Base-by-base conservation (phyloP, 2,329 filamentous ascomycete genomes). In the Cladosporium sp. region DNA sequence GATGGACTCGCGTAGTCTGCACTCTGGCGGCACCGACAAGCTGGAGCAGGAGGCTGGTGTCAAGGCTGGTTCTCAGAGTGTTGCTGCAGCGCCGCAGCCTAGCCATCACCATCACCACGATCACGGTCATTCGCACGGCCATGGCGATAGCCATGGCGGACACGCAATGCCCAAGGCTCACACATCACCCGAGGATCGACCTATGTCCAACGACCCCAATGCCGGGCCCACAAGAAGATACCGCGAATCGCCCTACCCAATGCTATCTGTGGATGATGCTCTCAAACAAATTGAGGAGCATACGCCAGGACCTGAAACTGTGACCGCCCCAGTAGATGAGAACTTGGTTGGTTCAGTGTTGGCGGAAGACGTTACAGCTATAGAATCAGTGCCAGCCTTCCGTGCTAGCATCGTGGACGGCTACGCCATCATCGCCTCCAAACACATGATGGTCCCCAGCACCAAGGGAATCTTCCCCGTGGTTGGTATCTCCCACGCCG, bases 341-440 rank as follows among this genome's bases (percentile, higher is more conserved):
- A 70, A 71, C 2, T 73, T 97, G 1, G 80, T 92, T 1, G 89
- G 89, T 7, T 82, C 80, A 7, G 85, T 97, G 1, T 74, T 99
- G 1, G 90, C 92, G 0, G 83, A 90, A 64, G 86, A 95, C 58
- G 85, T 99, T 19, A 80, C 76, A 34, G 89, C 93, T 0, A 72
- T 72, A 4, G 92, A 96, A 65, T 82, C 86, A 7, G 93, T 99
- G 0, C 93, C 93, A 0, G 93, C 92, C 0, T 99, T 95, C 70
- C 79, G 90, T 52, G 93, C 93, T n/a, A 97, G 92, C 64, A 97
- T 96, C 36, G 93, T 99, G 1, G 93, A 99, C 67, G 93, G 93
- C 1, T 99, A 99, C 64, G 93, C 93, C 2, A 80, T 95, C 0
- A 83, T 91, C 32, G 85, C 82, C 3, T 61, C 61, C 1, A 57